Evolutionary conservation across 139 green algal genomes (phyloP), one percentile per base, ranked within the genome.

Genomic region (Desmodesmus armatus): DNA sequence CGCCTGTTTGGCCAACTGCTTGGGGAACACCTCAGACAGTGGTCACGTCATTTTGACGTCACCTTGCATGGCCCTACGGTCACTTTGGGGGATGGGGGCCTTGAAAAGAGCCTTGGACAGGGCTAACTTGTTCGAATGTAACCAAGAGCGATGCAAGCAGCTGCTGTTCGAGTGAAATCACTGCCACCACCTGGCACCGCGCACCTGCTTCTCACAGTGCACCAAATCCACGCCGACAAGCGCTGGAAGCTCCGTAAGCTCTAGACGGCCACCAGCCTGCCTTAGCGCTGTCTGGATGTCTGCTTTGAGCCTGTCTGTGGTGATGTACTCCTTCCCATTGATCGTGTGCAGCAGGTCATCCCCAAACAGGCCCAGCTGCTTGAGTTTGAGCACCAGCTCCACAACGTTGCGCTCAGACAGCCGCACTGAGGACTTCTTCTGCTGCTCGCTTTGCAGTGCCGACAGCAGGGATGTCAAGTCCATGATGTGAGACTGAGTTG

Each of bases 301-400:
- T 0, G 33, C 40, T 51, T 84, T 83, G 62, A 97, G 76, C 9
- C 91, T 89, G 15, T 92, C 90, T 19, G 83, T 84, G 0, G 96
- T 98, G 21, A 98, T 84, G 87, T 96, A 98, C 80, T 98, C 95
- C 39, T 90, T 91, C 31, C 96, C 96, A 82, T 96, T 97, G 7
- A 94, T 88, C 51, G 93, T 98, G 85, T 98, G 90, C 51, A 98
- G 91, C 77, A 98, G 80, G 13, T 95, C 92, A n/a, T 94, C 90
- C 0, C 91, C 92, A 41, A 98, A 69, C 37, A 97, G 74, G 25
- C 93, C 92, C 27, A 96, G 86, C 70, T 92, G 70, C 76, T 95
- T 93, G 1, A 98, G 88, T 86, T 98, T 98, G 81, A 87, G 94
- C 2, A 98, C 89, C 31, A 98, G 85, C 86, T 98, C 96, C 23